phyloP scores from a whole-genome alignment of 495 filamentous ascomycete species.

The Cenococcum geophilum region DNA sequence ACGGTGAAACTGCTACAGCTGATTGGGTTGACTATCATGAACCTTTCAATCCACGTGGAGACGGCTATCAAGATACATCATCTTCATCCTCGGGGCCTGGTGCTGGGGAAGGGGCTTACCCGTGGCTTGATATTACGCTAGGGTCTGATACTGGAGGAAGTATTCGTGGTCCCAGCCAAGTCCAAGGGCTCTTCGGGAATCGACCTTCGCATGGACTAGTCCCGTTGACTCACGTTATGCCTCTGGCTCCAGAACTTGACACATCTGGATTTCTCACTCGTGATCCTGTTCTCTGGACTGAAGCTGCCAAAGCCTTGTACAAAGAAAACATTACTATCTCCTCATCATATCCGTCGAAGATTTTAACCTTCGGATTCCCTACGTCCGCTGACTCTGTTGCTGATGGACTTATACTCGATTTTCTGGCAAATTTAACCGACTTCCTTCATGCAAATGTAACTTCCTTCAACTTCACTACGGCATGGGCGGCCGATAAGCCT shows the following conservation, averaged over 20 bases:
- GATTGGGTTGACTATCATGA: conserved; percentile 50
- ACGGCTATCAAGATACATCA: conserved; percentile 37
- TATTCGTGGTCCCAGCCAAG: conserved; percentile 45
- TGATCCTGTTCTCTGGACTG: conserved; percentile 20
- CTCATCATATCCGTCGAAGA: conserved; percentile 28
- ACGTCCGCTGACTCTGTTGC: conserved; percentile 17
- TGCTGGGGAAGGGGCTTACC: conserved; percentile 30
- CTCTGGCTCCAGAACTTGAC: conserved; percentile 44
- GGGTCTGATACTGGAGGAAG: conserved; percentile 43
- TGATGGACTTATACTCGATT: conserved; percentile 31
- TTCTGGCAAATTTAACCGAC: conserved; percentile 24
- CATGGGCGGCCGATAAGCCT: conserved; percentile 26
- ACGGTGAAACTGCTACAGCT: conserved; percentile 47
- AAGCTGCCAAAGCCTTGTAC: conserved; percentile 32
- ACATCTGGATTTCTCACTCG: conserved; percentile 43
- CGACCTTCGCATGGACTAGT: conserved; percentile 47
- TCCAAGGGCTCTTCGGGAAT: conserved; percentile 47
- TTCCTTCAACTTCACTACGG: conserved; percentile 27
- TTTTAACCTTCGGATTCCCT: conserved; percentile 29
- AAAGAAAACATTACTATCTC: conserved; percentile 31
- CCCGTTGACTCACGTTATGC: conserved; percentile 42
- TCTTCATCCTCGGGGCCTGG: conserved; percentile 35
- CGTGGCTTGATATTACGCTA: conserved; percentile 37
- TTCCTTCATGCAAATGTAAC: conserved; percentile 31
- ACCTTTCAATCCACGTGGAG: conserved; percentile 37